Conservation (phyloP, 176 grass and related monocot species). For the Neostapfia colusana region DNA sequence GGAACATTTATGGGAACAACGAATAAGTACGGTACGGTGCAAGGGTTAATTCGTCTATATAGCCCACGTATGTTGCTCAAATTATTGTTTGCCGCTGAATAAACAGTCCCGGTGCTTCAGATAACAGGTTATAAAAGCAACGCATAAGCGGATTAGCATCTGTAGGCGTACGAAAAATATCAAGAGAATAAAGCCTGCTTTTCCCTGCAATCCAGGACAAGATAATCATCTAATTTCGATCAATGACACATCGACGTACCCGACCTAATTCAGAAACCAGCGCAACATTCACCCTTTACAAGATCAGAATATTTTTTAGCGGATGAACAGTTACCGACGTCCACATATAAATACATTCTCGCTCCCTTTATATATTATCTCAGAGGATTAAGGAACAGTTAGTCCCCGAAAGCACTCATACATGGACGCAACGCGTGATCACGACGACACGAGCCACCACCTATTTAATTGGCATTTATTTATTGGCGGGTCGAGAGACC, state of each 20-base stretch:
- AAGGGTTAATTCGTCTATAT: slow-evolving; percentile 12
- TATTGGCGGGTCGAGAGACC: slow-evolving; percentile 20
- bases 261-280: slow-evolving; percentile 24
- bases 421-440: slow-evolving; percentile 4
- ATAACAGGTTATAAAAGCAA: slow-evolving; percentile 13
- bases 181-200: background rate
- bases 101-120: background rate
- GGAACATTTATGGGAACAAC: slow-evolving; percentile 34
- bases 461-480: slow-evolving; percentile 30
- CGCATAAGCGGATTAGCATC: background rate
- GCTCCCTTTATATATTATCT: slow-evolving; percentile 24
- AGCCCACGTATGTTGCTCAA: slow-evolving; percentile 15
- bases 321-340: slow-evolving; percentile 1
- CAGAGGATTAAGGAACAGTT: slow-evolving; percentile 39
- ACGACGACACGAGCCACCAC: background rate
- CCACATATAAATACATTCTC: slow-evolving; percentile 26
- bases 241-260: background rate
- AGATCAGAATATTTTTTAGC: slow-evolving; percentile 14
- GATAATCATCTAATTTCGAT: background rate
- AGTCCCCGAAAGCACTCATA: slow-evolving; percentile 2
- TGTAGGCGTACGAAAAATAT: background rate
- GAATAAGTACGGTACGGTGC: slow-evolving; percentile 25
- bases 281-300: background rate
- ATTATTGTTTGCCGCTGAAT: slow-evolving; percentile 22
- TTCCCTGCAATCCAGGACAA: background rate